Conservation (phyloP, 495 filamentous ascomycete genomes). For the Talaromyces trachyspermus region DNA sequence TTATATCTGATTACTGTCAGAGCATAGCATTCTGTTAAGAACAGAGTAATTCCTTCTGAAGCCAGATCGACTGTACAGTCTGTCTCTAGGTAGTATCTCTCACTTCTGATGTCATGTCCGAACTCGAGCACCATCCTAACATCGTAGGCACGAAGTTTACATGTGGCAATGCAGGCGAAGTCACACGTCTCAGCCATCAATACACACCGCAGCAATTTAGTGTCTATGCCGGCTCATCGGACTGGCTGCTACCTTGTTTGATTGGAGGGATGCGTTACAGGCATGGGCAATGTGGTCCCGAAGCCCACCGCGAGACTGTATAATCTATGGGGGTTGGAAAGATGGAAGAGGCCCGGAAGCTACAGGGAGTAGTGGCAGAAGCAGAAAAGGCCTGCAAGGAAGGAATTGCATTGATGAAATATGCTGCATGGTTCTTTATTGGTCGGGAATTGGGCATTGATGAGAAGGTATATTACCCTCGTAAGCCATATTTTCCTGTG, state of each 20-base stretch:
- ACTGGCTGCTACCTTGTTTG: slow-evolving; percentile 66
- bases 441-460: slow-evolving; percentile 9
- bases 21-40: too few species aligned
- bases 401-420: slow-evolving; percentile 61
- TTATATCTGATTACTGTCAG: too few species aligned
- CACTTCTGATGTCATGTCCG: slow-evolving; percentile 62
- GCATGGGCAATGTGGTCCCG: slow-evolving; percentile 66
- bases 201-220: slow-evolving; percentile 1
- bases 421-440: slow-evolving; percentile 40
- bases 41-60: too few species aligned
- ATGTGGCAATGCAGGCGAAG: slow-evolving; percentile 74
- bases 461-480: background rate
- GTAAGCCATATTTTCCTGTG: background rate
- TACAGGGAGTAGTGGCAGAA: slow-evolving; percentile 61
- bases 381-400: slow-evolving; percentile 80
- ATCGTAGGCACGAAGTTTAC: slow-evolving; percentile 75
- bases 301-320: slow-evolving; percentile 56
- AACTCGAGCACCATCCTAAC: slow-evolving; percentile 62
- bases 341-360: slow-evolving; percentile 50
- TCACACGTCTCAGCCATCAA: slow-evolving; percentile 53
- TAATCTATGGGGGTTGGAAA: slow-evolving; percentile 53
- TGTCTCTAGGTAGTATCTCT: too few species aligned
- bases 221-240: slow-evolving; percentile 51
- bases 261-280: slow-evolving; percentile 62
- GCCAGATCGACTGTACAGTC: too few species aligned